Base-by-base conservation (phyloP, 2,329 filamentous ascomycete genomes). In the Fusarium piperis region DNA sequence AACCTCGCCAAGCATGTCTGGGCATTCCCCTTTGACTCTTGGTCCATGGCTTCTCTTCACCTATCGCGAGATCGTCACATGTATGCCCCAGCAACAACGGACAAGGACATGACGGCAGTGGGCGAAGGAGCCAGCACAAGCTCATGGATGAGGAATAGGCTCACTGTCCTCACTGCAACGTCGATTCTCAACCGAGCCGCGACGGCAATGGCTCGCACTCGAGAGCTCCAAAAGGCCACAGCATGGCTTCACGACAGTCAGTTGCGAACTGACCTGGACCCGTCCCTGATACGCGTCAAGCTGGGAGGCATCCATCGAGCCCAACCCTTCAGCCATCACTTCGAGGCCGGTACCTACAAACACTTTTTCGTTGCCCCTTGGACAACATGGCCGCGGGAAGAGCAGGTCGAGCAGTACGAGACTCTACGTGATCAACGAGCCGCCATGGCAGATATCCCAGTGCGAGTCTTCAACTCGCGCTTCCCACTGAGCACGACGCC, bases 11-110 rank as follows among this genome's bases (percentile, higher is more conserved):
- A 85, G 66, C 84, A 86, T 70, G 76, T 84, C 0, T 83, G 81
- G 78, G 82, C 82, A 2, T 84, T 84, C 41, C 83, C 83, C 0
- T 84, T 84, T 60, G 83, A 85, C 64, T 79, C 82, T 3, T 84
- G 81, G 82, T 84, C 82, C 26, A 78, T 85, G 26, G 68, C 80
- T 7, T 77, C 80, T 8, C 77, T 82, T 8, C 83, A 84, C 58
- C 76, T 84, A 2, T 59, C 77, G 3, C 74, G 82, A n/a, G 79
- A 78, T n/a, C 74, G 76, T 3, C 65, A 77, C 46, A 68, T 81
- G 48, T 84, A 85, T 64, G 75, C 80, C 4, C 70, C 72, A 23
- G 67, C 64, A 20, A 32, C 48, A 11, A 65, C 58, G 9, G 68
- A 66, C 16, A 16, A 48, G 30, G 16, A 53, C n/a, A 52, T 72